Conservation (phyloP, 768 basidiomycete genomes). For the Hebeloma cylindrosporum region DNA sequence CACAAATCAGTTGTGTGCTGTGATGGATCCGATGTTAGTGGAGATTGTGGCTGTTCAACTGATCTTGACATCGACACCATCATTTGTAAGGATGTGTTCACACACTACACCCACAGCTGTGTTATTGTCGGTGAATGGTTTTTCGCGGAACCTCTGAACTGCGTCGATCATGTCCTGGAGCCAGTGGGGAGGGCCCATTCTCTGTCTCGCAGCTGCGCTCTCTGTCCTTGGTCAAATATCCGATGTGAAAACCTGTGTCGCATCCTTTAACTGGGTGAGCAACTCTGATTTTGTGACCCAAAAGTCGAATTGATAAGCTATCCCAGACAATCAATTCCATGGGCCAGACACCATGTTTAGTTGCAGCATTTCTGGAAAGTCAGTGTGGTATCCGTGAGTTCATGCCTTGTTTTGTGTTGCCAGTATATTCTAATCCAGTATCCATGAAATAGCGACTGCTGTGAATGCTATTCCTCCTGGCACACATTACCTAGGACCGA, state of each 20-base stretch:
- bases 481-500: slow-evolving; percentile 46
- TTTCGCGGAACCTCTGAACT: slow-evolving; percentile 5
- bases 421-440: neutral
- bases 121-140: slow-evolving; percentile 6
- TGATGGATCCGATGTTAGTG: too few species aligned
- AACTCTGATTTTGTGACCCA: neutral
- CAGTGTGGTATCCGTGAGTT: slow-evolving; percentile 33
- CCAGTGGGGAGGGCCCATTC: slow-evolving; percentile 10
- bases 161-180: slow-evolving; percentile 13
- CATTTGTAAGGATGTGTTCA: too few species aligned
- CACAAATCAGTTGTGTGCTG: too few species aligned
- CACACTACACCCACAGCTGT: too few species aligned
- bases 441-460: slow-evolving; percentile 31
- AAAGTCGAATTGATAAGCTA: neutral
- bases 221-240: slow-evolving; percentile 34
- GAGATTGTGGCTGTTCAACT: too few species aligned
- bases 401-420: neutral
- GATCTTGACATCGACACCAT: too few species aligned
- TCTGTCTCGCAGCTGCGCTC: slow-evolving; percentile 14
- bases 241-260: slow-evolving; percentile 36
- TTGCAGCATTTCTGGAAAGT: slow-evolving; percentile 49
- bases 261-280: slow-evolving; percentile 39
- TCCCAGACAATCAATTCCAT: slow-evolving; percentile 40
- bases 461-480: slow-evolving; percentile 37
- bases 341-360: slow-evolving; percentile 49